Percentiles rank a stretch among this genome's conserved stretches.
Conservation (phyloP, 2,329 filamentous ascomycete genomes). For the Fusarium proliferatum region DNA sequence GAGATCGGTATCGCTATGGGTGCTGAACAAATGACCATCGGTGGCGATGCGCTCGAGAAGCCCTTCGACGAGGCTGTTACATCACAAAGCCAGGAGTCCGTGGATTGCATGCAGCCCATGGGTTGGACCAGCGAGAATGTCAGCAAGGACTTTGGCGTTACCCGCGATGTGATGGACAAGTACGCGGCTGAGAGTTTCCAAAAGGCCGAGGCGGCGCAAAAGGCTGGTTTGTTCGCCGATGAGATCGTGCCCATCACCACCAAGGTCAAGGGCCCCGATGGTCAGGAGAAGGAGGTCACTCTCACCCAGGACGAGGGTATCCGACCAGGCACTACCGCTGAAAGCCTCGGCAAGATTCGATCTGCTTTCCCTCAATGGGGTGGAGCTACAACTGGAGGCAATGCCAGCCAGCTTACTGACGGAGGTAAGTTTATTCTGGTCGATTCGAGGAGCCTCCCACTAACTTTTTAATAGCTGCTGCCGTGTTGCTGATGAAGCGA, state of each 20-base stretch:
- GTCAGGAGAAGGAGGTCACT: constrained; percentile 80
- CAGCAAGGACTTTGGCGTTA: constrained; percentile 86
- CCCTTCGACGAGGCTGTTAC: constrained; percentile 84
- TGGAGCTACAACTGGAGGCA: constrained; percentile 87
- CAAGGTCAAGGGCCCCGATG: constrained; percentile 84
- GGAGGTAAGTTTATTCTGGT: constrained; percentile 65
- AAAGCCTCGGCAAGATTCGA: constrained; percentile 84
- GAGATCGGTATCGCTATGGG: constrained; percentile 89
- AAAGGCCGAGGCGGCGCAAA: constrained; percentile 89
- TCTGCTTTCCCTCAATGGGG: constrained; percentile 93
- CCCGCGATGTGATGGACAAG: constrained; percentile 82
- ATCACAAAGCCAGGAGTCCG: constrained; percentile 76
- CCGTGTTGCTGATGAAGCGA: constrained; percentile 92
- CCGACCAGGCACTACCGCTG: constrained; percentile 87
- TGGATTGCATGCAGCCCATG: constrained; percentile 94
- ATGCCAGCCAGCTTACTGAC: constrained; percentile 94
- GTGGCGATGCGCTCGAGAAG: constrained; percentile 74
- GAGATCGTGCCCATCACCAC: constrained; percentile 92
- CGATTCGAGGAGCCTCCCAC: background rate
- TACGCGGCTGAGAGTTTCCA: constrained; percentile 90
- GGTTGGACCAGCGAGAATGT: constrained; percentile 98
- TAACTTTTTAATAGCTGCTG: constrained; percentile 69
- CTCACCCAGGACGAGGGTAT: constrained; percentile 91
- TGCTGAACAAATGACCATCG: constrained; percentile 86
- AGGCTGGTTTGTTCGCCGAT: constrained; percentile 89